Conservation (phyloP, 2,329 filamentous ascomycete genomes). For the Penicillium sp. region DNA sequence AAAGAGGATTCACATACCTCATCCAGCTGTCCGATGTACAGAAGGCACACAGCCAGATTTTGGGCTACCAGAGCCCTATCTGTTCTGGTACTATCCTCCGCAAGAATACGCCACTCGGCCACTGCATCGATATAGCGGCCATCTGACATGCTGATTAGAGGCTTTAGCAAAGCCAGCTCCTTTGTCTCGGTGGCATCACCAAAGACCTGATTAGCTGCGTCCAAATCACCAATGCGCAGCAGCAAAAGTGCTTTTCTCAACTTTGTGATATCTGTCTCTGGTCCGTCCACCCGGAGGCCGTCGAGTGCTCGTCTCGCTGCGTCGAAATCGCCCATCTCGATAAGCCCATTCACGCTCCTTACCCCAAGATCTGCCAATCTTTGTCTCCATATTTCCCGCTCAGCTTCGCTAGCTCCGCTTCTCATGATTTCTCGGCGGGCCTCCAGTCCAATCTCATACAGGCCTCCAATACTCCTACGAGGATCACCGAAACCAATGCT, state of each 20-base stretch:
- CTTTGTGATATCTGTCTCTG: constrained; percentile 32
- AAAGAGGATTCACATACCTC: constrained; percentile 52
- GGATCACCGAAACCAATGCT: constrained; percentile 82
- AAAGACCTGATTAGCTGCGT: constrained; percentile 60
- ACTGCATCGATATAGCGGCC: constrained; percentile 66
- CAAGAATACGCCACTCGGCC: constrained; percentile 56
- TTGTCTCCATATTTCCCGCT: constrained; percentile 63
- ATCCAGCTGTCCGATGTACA: constrained; percentile 74
- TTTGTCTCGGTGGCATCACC: constrained; percentile 39
- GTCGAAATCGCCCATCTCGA: constrained; percentile 75
- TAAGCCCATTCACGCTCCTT: constrained; percentile 52
- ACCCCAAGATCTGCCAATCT: constrained; percentile 72
- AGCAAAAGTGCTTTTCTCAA: constrained; percentile 61
- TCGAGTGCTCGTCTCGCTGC: constrained; percentile 72
- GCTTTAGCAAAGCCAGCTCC: constrained; percentile 42
- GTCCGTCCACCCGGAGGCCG: constrained; percentile 47
- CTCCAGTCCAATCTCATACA: constrained; percentile 82
- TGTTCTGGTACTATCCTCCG: constrained; percentile 44
- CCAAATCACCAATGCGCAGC: constrained; percentile 73
- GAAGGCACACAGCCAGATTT: constrained; percentile 76
- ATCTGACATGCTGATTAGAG: constrained; percentile 74
- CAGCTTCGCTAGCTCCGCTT: constrained; percentile 52
- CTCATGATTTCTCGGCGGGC: constrained; percentile 60
- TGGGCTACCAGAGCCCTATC: constrained; percentile 69
- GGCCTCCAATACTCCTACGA: constrained; percentile 78